A percentile compares a stretch with the other conserved stretches of the same genome.
These are phyloP conservation scores for Diplosphaera chodatii DNA, from an alignment of 139 green algal species.

Conservation along the genomic window DNA sequence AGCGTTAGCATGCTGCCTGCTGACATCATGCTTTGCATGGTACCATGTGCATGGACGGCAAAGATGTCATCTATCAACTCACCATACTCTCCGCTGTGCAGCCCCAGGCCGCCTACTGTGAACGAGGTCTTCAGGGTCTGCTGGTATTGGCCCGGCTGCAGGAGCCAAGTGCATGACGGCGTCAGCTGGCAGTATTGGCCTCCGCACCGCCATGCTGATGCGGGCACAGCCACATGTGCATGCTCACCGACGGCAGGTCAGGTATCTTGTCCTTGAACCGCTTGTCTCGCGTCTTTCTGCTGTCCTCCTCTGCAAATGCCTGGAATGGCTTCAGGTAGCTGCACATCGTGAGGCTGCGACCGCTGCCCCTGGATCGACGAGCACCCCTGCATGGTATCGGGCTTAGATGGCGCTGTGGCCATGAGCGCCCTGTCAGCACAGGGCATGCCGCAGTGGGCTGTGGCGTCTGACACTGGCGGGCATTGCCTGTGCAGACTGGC, in stretches of 20 bases:
- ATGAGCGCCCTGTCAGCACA: no score
- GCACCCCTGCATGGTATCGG: no score
- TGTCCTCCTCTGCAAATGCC: not conserved
- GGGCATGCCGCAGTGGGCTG: not conserved
- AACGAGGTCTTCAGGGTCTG: slow-evolving; percentile 76
- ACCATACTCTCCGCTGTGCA: slow-evolving; percentile 70
- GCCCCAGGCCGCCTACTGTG: slow-evolving; percentile 58
- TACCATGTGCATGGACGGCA: no score
- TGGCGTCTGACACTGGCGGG: not conserved
- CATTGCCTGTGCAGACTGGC: not conserved
- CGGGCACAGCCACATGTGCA: no score
- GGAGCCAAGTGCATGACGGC: not conserved
- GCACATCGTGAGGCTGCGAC: no score
- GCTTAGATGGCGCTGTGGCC: no score
- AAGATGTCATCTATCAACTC: not conserved
- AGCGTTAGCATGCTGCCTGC: no score
- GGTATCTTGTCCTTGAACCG: not conserved
- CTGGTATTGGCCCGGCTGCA: slow-evolving; percentile 54
- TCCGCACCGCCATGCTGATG: no score
- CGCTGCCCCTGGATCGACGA: no score
- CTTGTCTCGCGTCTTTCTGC: not conserved
- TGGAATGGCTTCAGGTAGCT: not conserved
- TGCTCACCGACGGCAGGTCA: not conserved
- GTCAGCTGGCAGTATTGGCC: no score
- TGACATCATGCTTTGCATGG: no score